These are phyloP conservation scores for Sicyos baderoa DNA, from an alignment of 306 rosid species.

Conservation along the genomic window DNA sequence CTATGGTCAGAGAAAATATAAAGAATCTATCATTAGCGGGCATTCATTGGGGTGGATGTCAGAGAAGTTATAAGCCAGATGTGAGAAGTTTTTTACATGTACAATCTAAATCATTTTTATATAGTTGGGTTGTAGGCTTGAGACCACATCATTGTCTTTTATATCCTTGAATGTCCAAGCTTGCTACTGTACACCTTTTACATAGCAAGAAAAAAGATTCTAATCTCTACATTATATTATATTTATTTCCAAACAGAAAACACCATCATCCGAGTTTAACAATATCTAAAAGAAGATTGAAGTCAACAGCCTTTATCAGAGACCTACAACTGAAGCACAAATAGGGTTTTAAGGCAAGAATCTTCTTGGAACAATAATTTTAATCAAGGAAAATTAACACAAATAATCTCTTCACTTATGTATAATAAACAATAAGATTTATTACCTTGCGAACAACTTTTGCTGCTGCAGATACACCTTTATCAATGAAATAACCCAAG, in stretches of 20 bases:
- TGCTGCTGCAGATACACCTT: constrained; percentile 89
- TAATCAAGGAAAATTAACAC: not conserved
- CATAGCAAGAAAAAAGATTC: not conserved
- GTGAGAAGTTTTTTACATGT: too few relatives aligned
- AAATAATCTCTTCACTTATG: not conserved
- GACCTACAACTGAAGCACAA: not conserved
- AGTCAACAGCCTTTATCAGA: not conserved
- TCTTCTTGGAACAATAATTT: not conserved
- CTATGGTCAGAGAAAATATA: not conserved
- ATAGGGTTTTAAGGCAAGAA: not conserved
- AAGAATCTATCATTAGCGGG: not conserved
- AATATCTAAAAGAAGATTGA: not conserved
- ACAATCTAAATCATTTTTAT: not conserved
- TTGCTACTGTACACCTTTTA: not conserved
- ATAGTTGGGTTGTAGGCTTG: not conserved
- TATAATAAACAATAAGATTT: not conserved
- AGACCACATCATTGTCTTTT: not conserved
- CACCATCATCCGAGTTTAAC: not conserved
- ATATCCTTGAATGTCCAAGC: not conserved
- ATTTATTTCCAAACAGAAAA: not conserved
- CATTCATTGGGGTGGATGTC: not conserved
- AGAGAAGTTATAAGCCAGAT: not conserved
- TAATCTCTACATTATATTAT: not conserved
- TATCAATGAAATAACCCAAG: constrained; percentile 90
- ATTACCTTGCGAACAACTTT: constrained; percentile 97